These are phyloP conservation scores for Arachis hypogaea DNA, from an alignment of 306 rosid species.

Conservation along the genomic window DNA sequence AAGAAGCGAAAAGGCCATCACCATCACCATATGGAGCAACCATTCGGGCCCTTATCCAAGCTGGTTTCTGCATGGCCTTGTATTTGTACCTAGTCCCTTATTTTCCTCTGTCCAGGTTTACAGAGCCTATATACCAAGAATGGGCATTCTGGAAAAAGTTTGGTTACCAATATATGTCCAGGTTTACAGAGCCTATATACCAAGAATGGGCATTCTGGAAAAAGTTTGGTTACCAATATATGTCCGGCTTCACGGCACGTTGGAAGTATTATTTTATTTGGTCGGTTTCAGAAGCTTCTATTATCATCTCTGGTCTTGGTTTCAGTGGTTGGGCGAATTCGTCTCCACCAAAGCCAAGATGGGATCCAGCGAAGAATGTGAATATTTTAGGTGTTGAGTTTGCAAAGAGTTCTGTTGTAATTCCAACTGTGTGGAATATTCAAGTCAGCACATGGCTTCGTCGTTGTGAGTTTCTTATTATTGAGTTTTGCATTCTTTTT, in stretches of 20 bases:
- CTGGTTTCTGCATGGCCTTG: conserved; percentile 85
- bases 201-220: conserved; percentile 84
- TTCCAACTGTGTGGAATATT: conserved; percentile 95
- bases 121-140: conserved; percentile 72
- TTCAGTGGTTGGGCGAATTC: conserved; percentile 95
- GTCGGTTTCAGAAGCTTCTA: conserved; percentile 94
- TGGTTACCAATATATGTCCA: conserved; percentile 88
- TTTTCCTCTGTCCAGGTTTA: conserved; percentile 77
- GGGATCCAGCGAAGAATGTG: conserved; percentile 95
- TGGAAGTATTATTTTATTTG: conserved; percentile 99
- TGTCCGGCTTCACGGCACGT: conserved; percentile 92
- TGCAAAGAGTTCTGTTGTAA: conserved; percentile 81
- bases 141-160: conserved; percentile 85
- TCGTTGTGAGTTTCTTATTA: conserved; percentile 75
- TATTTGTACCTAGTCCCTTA: conserved; percentile 79
- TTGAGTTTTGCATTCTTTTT: conserved; percentile 24
- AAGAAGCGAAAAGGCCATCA: conserved; percentile 53
- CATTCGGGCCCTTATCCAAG: conserved; percentile 78
- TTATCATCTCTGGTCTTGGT: conserved; percentile 88
- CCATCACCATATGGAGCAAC: conserved; percentile 88
- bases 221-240: conserved; percentile 82
- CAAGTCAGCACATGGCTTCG: conserved; percentile 99
- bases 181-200: conserved; percentile 73
- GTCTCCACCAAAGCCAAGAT: conserved; percentile 80
- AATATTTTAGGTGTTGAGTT: conserved; percentile 89